Evolutionary conservation across 2,329 filamentous ascomycete genomes (phyloP).

Genomic region (Fusarium sp.): DNA sequence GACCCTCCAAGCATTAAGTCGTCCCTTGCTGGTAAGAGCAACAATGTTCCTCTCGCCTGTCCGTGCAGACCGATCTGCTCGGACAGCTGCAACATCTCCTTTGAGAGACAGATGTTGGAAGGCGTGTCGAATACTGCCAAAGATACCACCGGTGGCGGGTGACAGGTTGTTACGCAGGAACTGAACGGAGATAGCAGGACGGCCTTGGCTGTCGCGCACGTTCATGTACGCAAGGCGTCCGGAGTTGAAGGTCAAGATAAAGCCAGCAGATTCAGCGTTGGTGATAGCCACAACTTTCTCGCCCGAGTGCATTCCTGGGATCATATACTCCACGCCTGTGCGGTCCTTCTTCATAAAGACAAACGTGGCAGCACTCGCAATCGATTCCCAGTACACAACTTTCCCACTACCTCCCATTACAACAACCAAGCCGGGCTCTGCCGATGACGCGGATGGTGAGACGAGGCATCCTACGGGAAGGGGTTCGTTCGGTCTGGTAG

Average conservation of each 20-base stretch:
- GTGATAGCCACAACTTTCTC: slow-evolving; percentile 82
- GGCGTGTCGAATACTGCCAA: slow-evolving; percentile 83
- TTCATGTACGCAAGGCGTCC: slow-evolving; percentile 89
- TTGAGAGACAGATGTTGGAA: slow-evolving; percentile 76
- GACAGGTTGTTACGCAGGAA: slow-evolving; percentile 75
- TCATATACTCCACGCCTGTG: slow-evolving; percentile 79
- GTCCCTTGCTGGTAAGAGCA: slow-evolving; percentile 79
- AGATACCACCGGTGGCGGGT: slow-evolving; percentile 71
- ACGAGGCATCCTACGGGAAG: slow-evolving; percentile 87
- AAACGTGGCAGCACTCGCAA: slow-evolving; percentile 86
- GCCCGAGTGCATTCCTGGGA: slow-evolving; percentile 79
- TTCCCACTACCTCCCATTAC: slow-evolving; percentile 86
- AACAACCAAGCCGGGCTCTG: slow-evolving; percentile 86
- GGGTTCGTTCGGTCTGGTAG: slow-evolving; percentile 74
- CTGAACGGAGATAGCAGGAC: slow-evolving; percentile 81
- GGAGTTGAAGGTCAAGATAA: slow-evolving; percentile 84
- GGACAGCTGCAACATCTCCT: slow-evolving; percentile 83
- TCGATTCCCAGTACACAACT: slow-evolving; percentile 94
- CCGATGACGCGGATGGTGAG: slow-evolving; percentile 78
- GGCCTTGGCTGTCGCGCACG: slow-evolving; percentile 86
- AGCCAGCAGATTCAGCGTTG: slow-evolving; percentile 86
- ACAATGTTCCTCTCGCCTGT: slow-evolving; percentile 88
- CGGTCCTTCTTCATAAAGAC: slow-evolving; percentile 85
- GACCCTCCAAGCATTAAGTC: slow-evolving; percentile 87
- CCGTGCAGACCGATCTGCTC: slow-evolving; percentile 75